Evolutionary conservation across 257 asterid species (phyloP).

Genomic region (Solanum pinnatisectum): DNA sequence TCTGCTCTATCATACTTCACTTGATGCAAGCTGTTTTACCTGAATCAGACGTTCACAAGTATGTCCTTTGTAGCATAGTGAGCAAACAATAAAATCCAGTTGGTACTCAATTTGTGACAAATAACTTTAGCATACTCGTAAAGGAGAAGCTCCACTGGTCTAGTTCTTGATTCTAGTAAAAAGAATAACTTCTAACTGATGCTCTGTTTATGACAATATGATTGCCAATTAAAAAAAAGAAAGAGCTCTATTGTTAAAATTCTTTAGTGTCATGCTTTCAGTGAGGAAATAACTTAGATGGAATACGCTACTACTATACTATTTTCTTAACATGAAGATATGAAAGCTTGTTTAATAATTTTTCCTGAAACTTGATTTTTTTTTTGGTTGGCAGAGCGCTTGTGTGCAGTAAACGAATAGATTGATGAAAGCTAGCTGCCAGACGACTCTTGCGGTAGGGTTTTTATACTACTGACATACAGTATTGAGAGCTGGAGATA

Average conservation of each 20-base stretch:
- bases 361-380: neutral
- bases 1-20: neutral
- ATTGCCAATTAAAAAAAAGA: neutral
- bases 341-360: neutral
- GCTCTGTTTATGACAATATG: neutral
- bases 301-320: neutral
- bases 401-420: slow-evolving; percentile 39
- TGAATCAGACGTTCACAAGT: neutral
- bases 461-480: neutral
- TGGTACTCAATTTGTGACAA: neutral
- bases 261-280: neutral
- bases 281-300: neutral
- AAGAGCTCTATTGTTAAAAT: neutral
- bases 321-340: neutral
- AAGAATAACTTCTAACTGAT: neutral
- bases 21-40: neutral
- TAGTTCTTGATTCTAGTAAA: neutral
- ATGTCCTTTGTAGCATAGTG: neutral
- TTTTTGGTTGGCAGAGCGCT: slow-evolving; percentile 44
- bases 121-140: neutral
- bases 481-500: neutral
- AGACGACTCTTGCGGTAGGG: neutral
- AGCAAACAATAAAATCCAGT: neutral
- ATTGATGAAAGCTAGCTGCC: slow-evolving; percentile 2
- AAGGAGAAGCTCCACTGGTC: neutral